These are phyloP conservation scores for Drechslera avenae DNA, from an alignment of 2,329 filamentous ascomycete species.

Conservation along the genomic window DNA sequence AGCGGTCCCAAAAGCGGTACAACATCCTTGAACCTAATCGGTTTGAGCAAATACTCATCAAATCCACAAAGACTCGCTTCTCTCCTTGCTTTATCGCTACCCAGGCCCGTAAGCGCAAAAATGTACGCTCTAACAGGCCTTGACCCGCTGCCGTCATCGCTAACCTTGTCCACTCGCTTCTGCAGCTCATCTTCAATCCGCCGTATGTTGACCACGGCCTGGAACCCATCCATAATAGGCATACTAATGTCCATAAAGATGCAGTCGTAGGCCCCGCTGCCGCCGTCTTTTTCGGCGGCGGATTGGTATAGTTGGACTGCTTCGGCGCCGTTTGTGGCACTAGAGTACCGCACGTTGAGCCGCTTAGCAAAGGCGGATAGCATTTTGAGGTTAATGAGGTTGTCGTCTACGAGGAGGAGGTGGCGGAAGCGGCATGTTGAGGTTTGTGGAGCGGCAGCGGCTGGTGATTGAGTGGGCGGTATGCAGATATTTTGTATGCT, in stretches of 20 bases:
- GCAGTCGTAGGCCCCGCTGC: constrained; percentile 19
- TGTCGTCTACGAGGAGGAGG: constrained; percentile 46
- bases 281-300: background rate
- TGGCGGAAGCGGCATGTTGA: constrained; percentile 10
- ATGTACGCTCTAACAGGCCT: constrained; percentile 1
- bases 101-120: constrained; percentile 34
- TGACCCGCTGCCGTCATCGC: background rate
- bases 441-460: background rate
- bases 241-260: constrained; percentile 43
- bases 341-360: constrained; percentile 18
- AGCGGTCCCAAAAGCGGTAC: constrained; percentile 7
- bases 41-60: constrained; percentile 32
- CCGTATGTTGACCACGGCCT: constrained; percentile 32
- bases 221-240: constrained; percentile 41
- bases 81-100: constrained; percentile 18
- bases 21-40: constrained; percentile 28
- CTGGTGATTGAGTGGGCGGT: background rate
- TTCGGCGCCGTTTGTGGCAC: constrained; percentile 34
- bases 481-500: background rate
- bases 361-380: constrained; percentile 32
- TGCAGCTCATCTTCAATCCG: constrained; percentile 21
- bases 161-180: background rate
- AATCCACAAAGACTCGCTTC: constrained; percentile 26
- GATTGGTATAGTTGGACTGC: constrained; percentile 29
- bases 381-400: constrained; percentile 43